Evolutionary conservation across 2,329 filamentous ascomycete species (phyloP).

Genomic region (Lasiodiplodia sp.): DNA sequence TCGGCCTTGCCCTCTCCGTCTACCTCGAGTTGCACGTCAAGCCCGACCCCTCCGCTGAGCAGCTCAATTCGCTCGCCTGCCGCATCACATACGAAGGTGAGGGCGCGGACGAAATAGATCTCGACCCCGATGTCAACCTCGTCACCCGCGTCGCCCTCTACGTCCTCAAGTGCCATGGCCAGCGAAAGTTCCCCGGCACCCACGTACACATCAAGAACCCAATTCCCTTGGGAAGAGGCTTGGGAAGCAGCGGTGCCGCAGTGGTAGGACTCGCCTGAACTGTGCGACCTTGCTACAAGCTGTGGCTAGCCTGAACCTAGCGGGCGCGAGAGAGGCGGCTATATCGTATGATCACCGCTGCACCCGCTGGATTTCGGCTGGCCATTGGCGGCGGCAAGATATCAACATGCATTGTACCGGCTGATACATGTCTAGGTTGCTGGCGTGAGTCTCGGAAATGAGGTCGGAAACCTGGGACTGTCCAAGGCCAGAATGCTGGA

Average conservation of each 20-base stretch:
- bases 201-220: constrained; percentile 95
- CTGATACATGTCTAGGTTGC: constrained; percentile 60
- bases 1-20: constrained; percentile 91
- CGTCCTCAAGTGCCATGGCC: constrained; percentile 89
- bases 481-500: constrained; percentile 86
- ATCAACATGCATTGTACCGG: constrained; percentile 17
- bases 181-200: constrained; percentile 85
- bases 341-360: constrained; percentile 13
- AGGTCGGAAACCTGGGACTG: constrained; percentile 81
- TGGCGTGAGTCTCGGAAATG: constrained; percentile 90
- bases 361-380: constrained; percentile 7
- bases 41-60: constrained; percentile 63
- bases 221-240: constrained; percentile 87
- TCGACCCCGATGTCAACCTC: constrained; percentile 87
- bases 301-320: neutral
- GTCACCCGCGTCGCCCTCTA: constrained; percentile 95
- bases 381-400: constrained; percentile 15
- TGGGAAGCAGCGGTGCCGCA: constrained; percentile 95
- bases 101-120: constrained; percentile 77
- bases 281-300: constrained; percentile 12
- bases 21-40: constrained; percentile 90
- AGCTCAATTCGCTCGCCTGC: constrained; percentile 77
- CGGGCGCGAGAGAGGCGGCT: neutral
- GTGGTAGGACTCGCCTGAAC: constrained; percentile 60
- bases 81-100: constrained; percentile 88